Evolutionary conservation across 495 filamentous ascomycete genomes (phyloP).

Genomic region (Lophiostoma macrostomum): DNA sequence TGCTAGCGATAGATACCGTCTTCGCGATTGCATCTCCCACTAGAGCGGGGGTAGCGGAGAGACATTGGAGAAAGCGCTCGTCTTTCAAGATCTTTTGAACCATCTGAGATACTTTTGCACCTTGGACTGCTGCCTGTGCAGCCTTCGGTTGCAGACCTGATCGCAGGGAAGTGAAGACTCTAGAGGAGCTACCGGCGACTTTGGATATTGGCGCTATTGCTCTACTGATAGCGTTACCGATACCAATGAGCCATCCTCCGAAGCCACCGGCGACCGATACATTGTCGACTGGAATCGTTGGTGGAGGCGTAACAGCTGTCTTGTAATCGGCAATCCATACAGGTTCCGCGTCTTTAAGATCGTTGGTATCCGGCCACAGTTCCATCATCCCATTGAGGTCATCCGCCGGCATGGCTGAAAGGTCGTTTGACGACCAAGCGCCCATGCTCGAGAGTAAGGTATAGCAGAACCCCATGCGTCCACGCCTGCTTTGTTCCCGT

Average conservation of each 20-base stretch:
- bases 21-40: neutral
- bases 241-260: no score
- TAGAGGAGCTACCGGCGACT: no score
- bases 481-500: neutral
- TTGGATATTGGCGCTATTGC: no score
- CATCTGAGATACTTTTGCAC: slow-evolving; percentile 1
- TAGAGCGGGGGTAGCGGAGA: neutral
- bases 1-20: no score
- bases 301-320: neutral
- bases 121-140: neutral
- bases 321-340: neutral
- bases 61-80: neutral
- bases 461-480: slow-evolving; percentile 1
- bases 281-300: no score
- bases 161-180: no score
- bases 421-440: neutral
- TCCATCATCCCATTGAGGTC: slow-evolving; percentile 11
- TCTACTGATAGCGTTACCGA: no score
- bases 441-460: neutral
- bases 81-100: slow-evolving; percentile 6
- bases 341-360: neutral
- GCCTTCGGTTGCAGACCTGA: neutral
- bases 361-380: slow-evolving; percentile 2
- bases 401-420: neutral
- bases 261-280: no score